Evolutionary conservation across 2,329 filamentous ascomycete genomes (phyloP).

Genomic region (Colletotrichum chrysophilum): DNA sequence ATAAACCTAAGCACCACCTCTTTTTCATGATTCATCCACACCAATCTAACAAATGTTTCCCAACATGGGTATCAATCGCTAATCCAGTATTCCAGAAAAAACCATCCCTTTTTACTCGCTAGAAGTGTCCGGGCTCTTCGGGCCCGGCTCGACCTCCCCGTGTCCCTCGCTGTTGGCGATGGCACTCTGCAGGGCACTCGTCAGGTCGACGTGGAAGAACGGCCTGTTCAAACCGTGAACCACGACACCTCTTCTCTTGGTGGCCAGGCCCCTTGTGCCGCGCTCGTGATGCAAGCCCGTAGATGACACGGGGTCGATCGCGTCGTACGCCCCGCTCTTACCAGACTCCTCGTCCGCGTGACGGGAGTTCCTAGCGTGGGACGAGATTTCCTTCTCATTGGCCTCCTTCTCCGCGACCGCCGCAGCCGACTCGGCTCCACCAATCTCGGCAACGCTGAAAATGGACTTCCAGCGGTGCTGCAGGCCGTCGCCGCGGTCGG

Average conservation of each 20-base stretch:
- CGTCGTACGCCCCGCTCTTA: conserved; percentile 33
- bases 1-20: neutral
- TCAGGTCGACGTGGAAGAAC: conserved; percentile 92
- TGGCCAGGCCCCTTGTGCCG: conserved; percentile 36
- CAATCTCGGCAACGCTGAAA: conserved; percentile 89
- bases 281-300: neutral
- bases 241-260: conserved; percentile 61
- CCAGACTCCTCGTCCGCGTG: conserved; percentile 42
- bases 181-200: conserved; percentile 85
- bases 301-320: conserved; percentile 31
- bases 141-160: conserved; percentile 19
- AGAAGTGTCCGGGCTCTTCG: conserved; percentile 4
- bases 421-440: conserved; percentile 73
- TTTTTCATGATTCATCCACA: neutral
- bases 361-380: conserved; percentile 8
- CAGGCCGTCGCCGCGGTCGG: conserved; percentile 47
- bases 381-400: conserved; percentile 47
- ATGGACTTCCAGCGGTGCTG: conserved; percentile 88
- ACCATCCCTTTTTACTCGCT: neutral
- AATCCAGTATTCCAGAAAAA: neutral
- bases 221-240: conserved; percentile 89
- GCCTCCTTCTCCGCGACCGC: conserved; percentile 68
- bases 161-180: conserved; percentile 76
- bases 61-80: conserved; percentile 20
- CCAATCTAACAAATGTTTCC: neutral